A percentile compares a stretch with the other conserved stretches of the same genome.
Conservation (phyloP, 331 rosid genomes). For the Quercus phellos region DNA sequence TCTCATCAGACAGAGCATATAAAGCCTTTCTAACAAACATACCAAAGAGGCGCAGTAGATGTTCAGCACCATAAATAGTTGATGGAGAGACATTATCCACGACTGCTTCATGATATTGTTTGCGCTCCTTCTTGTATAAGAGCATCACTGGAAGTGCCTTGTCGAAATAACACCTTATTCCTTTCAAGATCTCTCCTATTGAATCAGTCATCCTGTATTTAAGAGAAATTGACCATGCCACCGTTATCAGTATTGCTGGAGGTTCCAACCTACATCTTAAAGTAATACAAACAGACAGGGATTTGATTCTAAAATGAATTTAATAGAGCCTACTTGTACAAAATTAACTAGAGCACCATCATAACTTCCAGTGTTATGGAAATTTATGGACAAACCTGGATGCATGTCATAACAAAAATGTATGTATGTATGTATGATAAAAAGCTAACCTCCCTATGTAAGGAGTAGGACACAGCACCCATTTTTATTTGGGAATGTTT, state of each 20-base stretch:
- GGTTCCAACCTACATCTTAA: conserved; percentile 7
- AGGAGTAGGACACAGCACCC: not conserved
- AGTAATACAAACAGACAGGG: not conserved
- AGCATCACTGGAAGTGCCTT: conserved; percentile 88
- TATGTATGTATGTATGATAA: not conserved
- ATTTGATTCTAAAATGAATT: not conserved
- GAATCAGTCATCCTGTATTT: conserved; percentile 65
- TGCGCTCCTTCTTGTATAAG: conserved; percentile 86
- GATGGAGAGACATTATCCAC: conserved; percentile 69
- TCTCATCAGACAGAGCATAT: conserved; percentile 13
- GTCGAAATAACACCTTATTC: conserved; percentile 91
- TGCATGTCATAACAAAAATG: not conserved
- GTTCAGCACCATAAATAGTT: conserved; percentile 90
- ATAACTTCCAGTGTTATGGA: not conserved
- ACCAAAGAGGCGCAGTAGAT: conserved; percentile 94
- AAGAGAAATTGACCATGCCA: conserved; percentile 24
- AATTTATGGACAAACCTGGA: not conserved
- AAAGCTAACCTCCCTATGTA: not conserved
- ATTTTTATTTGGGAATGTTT: not conserved
- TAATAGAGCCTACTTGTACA: not conserved
- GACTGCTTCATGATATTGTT: conserved; percentile 64
- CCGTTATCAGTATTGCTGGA: conserved; percentile 15
- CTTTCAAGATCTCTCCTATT: conserved; percentile 76
- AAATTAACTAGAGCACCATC: not conserved
- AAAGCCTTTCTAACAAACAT: conserved; percentile 24